These are phyloP conservation scores for Leishmania amazonensis DNA, from an alignment of 208 protist species.

Conservation along the genomic window DNA sequence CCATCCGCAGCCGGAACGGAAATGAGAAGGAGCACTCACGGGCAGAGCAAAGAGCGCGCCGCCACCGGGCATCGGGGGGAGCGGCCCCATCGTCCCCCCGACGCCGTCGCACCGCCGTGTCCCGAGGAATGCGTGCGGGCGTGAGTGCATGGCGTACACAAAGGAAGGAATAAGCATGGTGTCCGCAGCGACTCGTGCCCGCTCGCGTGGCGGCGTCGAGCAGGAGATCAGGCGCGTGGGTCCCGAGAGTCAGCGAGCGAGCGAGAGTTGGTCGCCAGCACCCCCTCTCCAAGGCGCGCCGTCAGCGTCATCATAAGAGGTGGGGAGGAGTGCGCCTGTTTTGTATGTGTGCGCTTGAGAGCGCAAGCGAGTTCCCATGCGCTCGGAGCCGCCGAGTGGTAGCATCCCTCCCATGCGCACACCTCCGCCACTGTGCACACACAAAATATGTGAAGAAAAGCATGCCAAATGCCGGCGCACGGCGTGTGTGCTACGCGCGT, in stretches of 20 bases:
- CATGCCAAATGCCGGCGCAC: too few relatives aligned
- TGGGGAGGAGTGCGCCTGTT: not conserved
- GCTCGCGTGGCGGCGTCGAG: not conserved
- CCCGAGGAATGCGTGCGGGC: not conserved
- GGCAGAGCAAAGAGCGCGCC: not conserved
- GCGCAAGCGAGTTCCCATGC: not conserved
- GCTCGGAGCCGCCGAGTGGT: not conserved
- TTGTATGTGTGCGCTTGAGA: not conserved
- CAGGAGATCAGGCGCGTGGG: not conserved
- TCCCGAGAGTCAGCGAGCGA: not conserved
- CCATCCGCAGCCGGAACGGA: not conserved
- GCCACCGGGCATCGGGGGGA: not conserved
- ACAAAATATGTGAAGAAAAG: not conserved
- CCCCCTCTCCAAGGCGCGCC: not conserved
- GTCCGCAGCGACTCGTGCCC: not conserved
- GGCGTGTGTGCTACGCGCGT: too few relatives aligned
- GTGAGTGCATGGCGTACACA: not conserved
- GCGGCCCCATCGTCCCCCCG: not conserved
- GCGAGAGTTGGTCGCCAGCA: not conserved
- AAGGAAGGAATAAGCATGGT: not conserved
- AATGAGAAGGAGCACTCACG: not conserved
- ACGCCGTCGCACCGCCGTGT: not conserved
- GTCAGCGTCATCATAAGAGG: not conserved
- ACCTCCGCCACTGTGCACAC: not conserved
- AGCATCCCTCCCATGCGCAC: not conserved